Evolutionary conservation across 2,329 filamentous ascomycete species (phyloP).

Genomic region (Fusarium chuoi): DNA sequence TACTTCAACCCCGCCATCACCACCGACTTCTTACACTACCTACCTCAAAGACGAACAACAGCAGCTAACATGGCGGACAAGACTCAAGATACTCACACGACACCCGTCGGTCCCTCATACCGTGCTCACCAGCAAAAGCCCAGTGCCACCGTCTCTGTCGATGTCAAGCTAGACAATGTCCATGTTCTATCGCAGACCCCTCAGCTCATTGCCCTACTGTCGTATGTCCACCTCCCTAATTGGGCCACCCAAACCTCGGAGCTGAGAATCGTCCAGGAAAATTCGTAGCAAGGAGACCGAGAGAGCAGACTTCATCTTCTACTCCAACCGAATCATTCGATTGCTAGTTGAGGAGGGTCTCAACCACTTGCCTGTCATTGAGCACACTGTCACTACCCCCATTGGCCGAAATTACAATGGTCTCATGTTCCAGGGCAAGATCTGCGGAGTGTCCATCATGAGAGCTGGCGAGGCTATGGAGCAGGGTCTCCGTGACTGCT

Average conservation of each 20-base stretch:
- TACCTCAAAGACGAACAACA: conserved; percentile 13
- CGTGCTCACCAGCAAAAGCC: conserved; percentile 81
- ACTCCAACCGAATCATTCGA: conserved; percentile 97
- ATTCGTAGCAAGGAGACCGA: conserved; percentile 92
- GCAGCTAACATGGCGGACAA: conserved; percentile 44
- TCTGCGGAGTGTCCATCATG: conserved; percentile 99
- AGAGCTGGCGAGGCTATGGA: conserved; percentile 98
- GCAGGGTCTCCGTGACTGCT: conserved; percentile 94
- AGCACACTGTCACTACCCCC: conserved; percentile 89
- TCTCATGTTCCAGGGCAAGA: conserved; percentile 96
- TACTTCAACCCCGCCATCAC: conserved; percentile 19
- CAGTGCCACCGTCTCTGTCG: conserved; percentile 86
- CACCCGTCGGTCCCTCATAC: conserved; percentile 84
- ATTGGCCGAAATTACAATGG: conserved; percentile 89
- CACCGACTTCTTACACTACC: conserved; percentile 9
- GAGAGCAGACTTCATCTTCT: conserved; percentile 98
- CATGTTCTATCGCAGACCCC: conserved; percentile 92
- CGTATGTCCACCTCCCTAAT: conserved; percentile 70
- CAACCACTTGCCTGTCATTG: conserved; percentile 93
- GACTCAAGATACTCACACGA: conserved; percentile 51
- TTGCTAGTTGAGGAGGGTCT: conserved; percentile 96
- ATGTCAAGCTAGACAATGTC: conserved; percentile 85
- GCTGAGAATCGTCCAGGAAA: conserved; percentile 71
- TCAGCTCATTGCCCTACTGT: conserved; percentile 95
- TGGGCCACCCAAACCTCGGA: conserved; percentile 18